These are phyloP conservation scores for Oryza brachyantha DNA, from an alignment of 176 grass and related monocot genomes.

Conservation along the genomic window DNA sequence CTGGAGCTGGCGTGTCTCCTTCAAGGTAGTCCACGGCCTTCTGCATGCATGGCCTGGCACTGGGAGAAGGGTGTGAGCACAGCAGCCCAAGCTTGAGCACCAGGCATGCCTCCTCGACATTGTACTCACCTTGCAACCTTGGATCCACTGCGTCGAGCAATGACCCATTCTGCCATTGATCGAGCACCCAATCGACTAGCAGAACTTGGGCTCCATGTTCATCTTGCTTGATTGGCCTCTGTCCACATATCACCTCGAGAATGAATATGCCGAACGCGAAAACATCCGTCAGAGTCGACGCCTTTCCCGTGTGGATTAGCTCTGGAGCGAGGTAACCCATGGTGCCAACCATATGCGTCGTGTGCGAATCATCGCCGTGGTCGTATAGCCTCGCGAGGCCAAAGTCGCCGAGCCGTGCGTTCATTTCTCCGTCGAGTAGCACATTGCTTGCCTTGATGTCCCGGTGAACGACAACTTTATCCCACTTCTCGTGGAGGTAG, in stretches of 20 bases:
- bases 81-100: conserved; percentile 46
- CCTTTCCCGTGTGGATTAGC: conserved; percentile 27
- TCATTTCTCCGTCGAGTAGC: conserved; percentile 44
- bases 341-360: conserved; percentile 28
- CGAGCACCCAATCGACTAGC: conserved; percentile 39
- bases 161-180: conserved; percentile 29
- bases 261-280: conserved; percentile 37
- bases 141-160: conserved; percentile 29
- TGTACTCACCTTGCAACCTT: conserved; percentile 20
- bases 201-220: not conserved
- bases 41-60: conserved; percentile 44
- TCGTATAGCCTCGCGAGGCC: conserved; percentile 42
- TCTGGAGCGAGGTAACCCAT: conserved; percentile 48
- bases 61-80: conserved; percentile 41
- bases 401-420: conserved; percentile 33
- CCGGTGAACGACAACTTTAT: conserved; percentile 51
- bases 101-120: conserved; percentile 18
- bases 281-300: conserved; percentile 12
- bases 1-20: conserved; percentile 24
- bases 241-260: conserved; percentile 13
- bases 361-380: conserved; percentile 28
- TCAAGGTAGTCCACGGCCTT: conserved; percentile 45
- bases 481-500: conserved; percentile 39
- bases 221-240: not conserved
- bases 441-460: conserved; percentile 77